A percentile compares a stretch with the other conserved stretches of the same genome.
Conservation (phyloP, 78 protist genomes). For the Dictyostelium capitatum region DNA sequence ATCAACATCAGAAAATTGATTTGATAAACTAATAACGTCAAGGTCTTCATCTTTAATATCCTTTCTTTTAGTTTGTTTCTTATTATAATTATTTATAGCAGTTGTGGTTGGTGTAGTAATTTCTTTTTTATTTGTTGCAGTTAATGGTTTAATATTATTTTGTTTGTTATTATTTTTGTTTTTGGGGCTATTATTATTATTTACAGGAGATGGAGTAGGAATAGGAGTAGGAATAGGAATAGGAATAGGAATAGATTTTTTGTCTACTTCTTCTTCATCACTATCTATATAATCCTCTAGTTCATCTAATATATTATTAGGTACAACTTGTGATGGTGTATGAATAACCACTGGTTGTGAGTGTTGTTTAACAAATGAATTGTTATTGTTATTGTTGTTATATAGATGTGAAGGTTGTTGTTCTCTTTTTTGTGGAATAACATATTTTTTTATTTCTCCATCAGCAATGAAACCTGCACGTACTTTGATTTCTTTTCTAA, state of each 20-base stretch:
- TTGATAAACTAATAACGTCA: conserved; percentile 10
- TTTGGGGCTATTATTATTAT: neutral
- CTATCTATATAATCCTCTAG: neutral
- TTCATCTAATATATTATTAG: neutral
- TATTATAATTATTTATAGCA: neutral
- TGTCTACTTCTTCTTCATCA: neutral
- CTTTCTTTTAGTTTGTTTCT: neutral
- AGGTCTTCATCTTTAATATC: neutral
- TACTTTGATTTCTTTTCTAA: conserved; percentile 74
- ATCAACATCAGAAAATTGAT: conserved; percentile 24
- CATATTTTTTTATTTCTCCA: conserved; percentile 32
- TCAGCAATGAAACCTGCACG: conserved; percentile 65
- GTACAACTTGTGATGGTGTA: neutral
- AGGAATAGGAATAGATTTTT: neutral
- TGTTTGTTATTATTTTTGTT: neutral
- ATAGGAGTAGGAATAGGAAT: neutral
- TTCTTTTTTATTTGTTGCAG: neutral
- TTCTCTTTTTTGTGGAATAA: conserved; percentile 41
- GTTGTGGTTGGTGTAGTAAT: neutral
- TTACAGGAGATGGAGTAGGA: neutral
- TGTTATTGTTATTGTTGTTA: neutral
- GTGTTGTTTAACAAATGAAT: neutral
- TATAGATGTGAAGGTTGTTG: too few relatives aligned
- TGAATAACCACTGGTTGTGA: neutral
- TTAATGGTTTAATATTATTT: neutral